phyloP scores from a whole-genome alignment of 176 grass and related monocot species.

The Carex cristatella region DNA sequence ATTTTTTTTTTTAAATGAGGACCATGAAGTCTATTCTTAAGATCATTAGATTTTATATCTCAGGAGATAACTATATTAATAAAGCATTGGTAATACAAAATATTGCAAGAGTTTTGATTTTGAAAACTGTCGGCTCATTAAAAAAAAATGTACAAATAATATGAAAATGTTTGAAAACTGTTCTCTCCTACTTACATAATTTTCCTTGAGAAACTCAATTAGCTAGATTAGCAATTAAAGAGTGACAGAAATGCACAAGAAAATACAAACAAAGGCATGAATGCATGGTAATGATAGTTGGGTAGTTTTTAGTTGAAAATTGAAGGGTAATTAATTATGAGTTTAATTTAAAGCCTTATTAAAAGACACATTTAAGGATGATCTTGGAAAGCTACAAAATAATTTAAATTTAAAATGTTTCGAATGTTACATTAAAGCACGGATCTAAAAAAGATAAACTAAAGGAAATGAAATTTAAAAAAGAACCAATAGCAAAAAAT shows the following conservation, averaged over 20 bases:
- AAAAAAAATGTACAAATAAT: not conserved
- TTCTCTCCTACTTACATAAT: not conserved
- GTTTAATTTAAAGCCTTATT: not conserved
- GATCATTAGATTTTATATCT: not conserved
- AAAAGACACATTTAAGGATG: not conserved
- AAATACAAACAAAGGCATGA: conserved; percentile 18
- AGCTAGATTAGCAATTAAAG: not conserved
- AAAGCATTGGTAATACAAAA: not conserved
- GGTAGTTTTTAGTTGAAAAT: not conserved
- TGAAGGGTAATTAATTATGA: not conserved
- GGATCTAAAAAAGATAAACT: not conserved
- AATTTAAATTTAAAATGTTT: not conserved
- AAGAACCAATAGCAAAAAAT: not conserved
- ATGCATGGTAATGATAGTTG: conserved; percentile 18
- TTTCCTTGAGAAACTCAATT: not conserved
- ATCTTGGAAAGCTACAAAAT: not conserved
- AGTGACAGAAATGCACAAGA: not conserved
- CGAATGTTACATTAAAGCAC: not conserved
- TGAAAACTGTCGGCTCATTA: not conserved
- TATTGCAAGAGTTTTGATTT: not conserved
- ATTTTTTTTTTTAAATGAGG: not conserved
- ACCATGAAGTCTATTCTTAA: not conserved
- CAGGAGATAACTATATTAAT: not conserved
- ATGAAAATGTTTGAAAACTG: not conserved
- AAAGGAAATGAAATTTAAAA: not conserved